Base-by-base conservation (phyloP, 768 basidiomycete genomes). In the Gloeopeniophorella convolvens region DNA sequence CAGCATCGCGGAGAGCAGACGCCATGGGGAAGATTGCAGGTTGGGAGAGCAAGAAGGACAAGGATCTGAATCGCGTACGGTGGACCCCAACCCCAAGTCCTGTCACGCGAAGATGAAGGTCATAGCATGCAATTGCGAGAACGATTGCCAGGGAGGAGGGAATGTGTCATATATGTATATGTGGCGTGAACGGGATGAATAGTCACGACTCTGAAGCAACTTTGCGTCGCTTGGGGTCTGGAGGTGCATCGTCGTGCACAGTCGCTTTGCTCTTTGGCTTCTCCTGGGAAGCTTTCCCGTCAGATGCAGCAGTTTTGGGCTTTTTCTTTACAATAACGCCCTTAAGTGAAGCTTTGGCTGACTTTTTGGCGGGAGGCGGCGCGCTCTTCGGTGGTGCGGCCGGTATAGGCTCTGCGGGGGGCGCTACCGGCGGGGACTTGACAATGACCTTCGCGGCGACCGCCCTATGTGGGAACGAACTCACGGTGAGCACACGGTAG, bases 321-420 rank as follows among this genome's bases (percentile, higher is more conserved):
- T 79, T 89, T 66, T 83, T 89, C 71, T 89, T 91, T 42, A 88
- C 79, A 13, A 91, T 69, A 7, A 89, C 83, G 16, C 89, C 89
- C 60, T 89, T 91, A 35, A 91, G 70, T 3, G 75, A 64, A 56
- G 76, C 78, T 66, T 87, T 89, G 28, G 63, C 58, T 32, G 84
- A 80, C 62, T 83, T 90, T 67, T 78, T 85, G 21, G 65, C 60
- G 10, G 60, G 50, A 12, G 60, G 51, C 18, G 65, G 36, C 28
- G 67, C 71, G 27, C 50, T 20, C 48, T 62, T 63, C 15, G 61
- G 58, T 5, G 54, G 37, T 5, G 49, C 24, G 27, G 58, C 36
- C n/a, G 63, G 46, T 16, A 58, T 48, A 13, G 59, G 42, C 26
- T 47, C 43, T 27, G 51, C 27, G 21, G 64, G 52, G 20, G 65